phyloP scores from a whole-genome alignment of 106 monocot genomes.

The Dendrobium chrysotoxum region DNA sequence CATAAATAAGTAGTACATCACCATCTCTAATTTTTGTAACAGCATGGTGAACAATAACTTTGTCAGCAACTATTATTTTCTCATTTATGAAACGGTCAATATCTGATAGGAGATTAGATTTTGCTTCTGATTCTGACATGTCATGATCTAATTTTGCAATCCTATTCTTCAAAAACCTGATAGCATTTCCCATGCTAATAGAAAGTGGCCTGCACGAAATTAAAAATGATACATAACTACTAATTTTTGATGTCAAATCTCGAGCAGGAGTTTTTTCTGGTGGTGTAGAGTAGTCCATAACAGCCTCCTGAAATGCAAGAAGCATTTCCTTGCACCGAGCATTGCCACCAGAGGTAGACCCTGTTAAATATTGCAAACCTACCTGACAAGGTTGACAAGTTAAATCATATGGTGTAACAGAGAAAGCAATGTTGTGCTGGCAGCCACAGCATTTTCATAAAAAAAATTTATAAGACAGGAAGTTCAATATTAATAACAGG shows the following conservation, averaged over 20 bases:
- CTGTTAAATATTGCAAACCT: constrained; percentile 81
- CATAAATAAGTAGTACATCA: constrained; percentile 90
- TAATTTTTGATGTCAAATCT: constrained; percentile 77
- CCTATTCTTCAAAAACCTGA: constrained; percentile 79
- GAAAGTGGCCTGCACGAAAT: constrained; percentile 93
- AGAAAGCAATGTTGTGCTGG: not conserved
- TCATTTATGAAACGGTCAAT: constrained; percentile 88
- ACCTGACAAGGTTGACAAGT: constrained; percentile 41
- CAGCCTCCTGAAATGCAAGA: constrained; percentile 75
- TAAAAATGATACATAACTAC: constrained; percentile 87
- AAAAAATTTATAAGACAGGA: not conserved
- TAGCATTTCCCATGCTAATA: constrained; percentile 97
- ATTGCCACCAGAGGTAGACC: constrained; percentile 85
- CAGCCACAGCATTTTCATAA: not conserved
- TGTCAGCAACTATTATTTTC: constrained; percentile 85
- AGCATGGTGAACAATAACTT: constrained; percentile 82
- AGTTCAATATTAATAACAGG: not conserved
- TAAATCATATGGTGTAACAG: not conserved
- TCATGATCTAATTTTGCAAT: constrained; percentile 61
- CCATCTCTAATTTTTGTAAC: constrained; percentile 85
- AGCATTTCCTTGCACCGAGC: constrained; percentile 92
- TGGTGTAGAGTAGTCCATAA: constrained; percentile 73
- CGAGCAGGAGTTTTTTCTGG: constrained; percentile 62
- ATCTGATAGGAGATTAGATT: constrained; percentile 66
- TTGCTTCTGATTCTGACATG: constrained; percentile 74